These are phyloP conservation scores for Escovopsis sp. DNA, from an alignment of 2,329 filamentous ascomycete genomes.

Conservation along the genomic window DNA sequence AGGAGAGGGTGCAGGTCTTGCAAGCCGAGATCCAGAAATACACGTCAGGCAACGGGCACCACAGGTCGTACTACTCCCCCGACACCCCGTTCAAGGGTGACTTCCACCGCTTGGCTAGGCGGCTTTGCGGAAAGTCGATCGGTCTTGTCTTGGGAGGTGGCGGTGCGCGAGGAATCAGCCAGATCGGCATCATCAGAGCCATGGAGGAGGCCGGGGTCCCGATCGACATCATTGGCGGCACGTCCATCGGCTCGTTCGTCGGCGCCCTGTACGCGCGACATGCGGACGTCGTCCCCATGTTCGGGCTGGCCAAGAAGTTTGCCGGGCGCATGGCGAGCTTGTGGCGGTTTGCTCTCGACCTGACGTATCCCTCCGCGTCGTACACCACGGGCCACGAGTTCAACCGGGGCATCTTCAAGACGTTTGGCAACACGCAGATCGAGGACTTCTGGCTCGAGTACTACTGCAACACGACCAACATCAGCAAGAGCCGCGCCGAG, in stretches of 20 bases:
- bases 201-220: slow-evolving; percentile 94
- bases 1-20: slow-evolving; percentile 83
- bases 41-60: slow-evolving; percentile 80
- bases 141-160: slow-evolving; percentile 89
- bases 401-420: slow-evolving; percentile 97
- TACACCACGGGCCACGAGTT: slow-evolving; percentile 99
- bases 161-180: slow-evolving; percentile 79
- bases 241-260: slow-evolving; percentile 91
- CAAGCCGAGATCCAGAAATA: slow-evolving; percentile 98
- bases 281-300: slow-evolving; percentile 93
- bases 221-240: slow-evolving; percentile 88
- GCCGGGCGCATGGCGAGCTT: slow-evolving; percentile 97
- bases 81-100: slow-evolving; percentile 93
- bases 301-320: slow-evolving; percentile 93
- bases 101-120: slow-evolving; percentile 81
- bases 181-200: slow-evolving; percentile 86
- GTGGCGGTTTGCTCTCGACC: slow-evolving; percentile 92
- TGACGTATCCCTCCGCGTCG: slow-evolving; percentile 91
- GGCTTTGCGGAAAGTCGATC: slow-evolving; percentile 86
- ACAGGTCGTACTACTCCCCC: slow-evolving; percentile 76
- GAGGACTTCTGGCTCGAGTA: slow-evolving; percentile 99
- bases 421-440: slow-evolving; percentile 91
- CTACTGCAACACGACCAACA: slow-evolving; percentile 99
- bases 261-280: slow-evolving; percentile 91
- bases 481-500: slow-evolving; percentile 82